Conservation (phyloP, 495 filamentous ascomycete species). For the Hypomontagnella submonticulosa region DNA sequence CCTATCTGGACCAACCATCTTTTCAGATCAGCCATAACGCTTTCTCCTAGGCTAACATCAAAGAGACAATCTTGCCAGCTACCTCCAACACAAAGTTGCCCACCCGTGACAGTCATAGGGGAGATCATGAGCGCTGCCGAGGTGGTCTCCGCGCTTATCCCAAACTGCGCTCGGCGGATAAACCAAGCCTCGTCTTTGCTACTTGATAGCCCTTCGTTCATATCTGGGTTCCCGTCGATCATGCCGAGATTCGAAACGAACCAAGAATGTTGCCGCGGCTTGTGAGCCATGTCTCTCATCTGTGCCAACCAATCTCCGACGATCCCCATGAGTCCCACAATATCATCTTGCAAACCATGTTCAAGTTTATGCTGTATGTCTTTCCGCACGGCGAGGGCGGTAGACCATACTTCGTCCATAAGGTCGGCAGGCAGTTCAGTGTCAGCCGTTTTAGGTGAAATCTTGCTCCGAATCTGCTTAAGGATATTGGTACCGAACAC, state of each 20-base stretch:
- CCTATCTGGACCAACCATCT: conserved; percentile 13
- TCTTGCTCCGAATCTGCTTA: conserved; percentile 20
- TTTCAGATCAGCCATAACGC: conserved; percentile 35
- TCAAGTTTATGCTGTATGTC: conserved; percentile 32
- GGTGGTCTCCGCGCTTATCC: conserved; percentile 38
- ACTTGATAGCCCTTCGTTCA: not conserved
- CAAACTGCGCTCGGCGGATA: conserved; percentile 36
- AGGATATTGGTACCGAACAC: conserved; percentile 20
- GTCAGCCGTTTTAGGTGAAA: conserved; percentile 1
- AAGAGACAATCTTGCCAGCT: conserved; percentile 39
- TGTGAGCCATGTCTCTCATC: conserved; percentile 32
- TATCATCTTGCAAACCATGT: conserved; percentile 30
- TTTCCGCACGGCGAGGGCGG: conserved; percentile 18
- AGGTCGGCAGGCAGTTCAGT: not conserved
- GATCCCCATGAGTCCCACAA: conserved; percentile 34
- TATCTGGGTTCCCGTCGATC: conserved; percentile 24
- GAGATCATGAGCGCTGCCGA: conserved; percentile 37
- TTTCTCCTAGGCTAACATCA: conserved; percentile 31
- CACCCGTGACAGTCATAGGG: conserved; percentile 29
- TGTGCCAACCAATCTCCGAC: conserved; percentile 30
- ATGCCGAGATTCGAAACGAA: conserved; percentile 43
- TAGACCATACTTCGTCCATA: conserved; percentile 10
- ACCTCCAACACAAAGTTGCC: conserved; percentile 32
- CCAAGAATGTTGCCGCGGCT: conserved; percentile 39
- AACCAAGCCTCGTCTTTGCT: conserved; percentile 29